Evolutionary conservation across 371 early-diverging fungal species (phyloP), one percentile per base, ranked within the genome.

Genomic region (Mucor velutinosus): DNA sequence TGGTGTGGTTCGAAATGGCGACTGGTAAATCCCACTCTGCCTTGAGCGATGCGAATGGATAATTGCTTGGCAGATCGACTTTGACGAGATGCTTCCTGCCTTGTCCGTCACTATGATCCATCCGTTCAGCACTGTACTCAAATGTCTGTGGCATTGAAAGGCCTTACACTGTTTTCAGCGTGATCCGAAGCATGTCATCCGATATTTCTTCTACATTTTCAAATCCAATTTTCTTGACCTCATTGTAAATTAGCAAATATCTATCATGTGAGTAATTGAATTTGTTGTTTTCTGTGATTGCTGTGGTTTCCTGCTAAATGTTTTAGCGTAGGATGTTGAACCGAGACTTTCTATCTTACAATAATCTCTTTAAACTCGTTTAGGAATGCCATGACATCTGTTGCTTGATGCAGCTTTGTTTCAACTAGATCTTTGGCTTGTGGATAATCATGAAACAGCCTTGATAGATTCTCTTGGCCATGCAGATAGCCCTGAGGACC

Each of bases 301-400:
- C 27, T 39, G 2, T 43, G 35, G 64, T 33, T 62, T 47, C 47
- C 57, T 39, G 15, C 14, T 19, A 3, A 21, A 17, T 30, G 29
- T 17, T 14, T 23, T n/a, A 43, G 15, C 19, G 12, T 45, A 25
- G 64, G 37, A 35, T 14, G 21, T 25, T 37, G 29, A 25, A 59
- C 32, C 4, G 0, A 15, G 11, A 14, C 0, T n/a, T n/a, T 12
- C 11, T 8, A 17, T 7, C 63, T 60, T 76, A 73, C 75, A 15
- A 84, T 37, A 6, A 77, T 56, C 12, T 77, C 72, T 65, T 82
- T 75, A 2, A 84, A 67, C 33, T 84, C 82, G 15, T 63, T 62
- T 11, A 83, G 59, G 55, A 80, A 76, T 1, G 64, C 49, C 32
- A 61, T 66, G 23, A 80, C 67, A 63, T 74, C 75, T 19, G 66